A percentile compares a stretch with the other conserved stretches of the same genome.
Conservation (phyloP, 1,139 yeast species). For the Yamadazyma songkhlaensis region DNA sequence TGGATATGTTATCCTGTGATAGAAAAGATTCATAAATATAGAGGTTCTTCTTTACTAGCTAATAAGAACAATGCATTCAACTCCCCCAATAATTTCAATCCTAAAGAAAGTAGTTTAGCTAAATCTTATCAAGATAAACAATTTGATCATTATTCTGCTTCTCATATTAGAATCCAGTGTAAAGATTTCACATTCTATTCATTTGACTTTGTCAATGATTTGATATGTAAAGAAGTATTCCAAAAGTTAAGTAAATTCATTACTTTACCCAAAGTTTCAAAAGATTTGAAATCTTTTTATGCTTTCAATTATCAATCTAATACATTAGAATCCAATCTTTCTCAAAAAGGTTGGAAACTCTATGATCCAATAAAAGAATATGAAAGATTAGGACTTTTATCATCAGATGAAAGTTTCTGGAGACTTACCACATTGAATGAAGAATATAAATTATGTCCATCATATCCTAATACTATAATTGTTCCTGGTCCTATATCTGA, state of each 20-base stretch:
- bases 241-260: conserved; percentile 69
- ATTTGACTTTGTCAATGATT: conserved; percentile 64
- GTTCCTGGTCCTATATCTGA: conserved; percentile 80
- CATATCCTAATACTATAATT: conserved; percentile 68
- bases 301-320: conserved; percentile 51
- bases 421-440: conserved; percentile 63
- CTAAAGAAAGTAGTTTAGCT: conserved; percentile 14
- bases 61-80: conserved; percentile 9
- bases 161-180: conserved; percentile 66
- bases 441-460: conserved; percentile 65
- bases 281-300: conserved; percentile 42
- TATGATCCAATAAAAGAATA: conserved; percentile 68
- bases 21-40: conserved; percentile 58
- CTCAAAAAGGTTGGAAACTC: conserved; percentile 66
- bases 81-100: conserved; percentile 5
- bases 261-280: conserved; percentile 29
- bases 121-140: conserved; percentile 14
- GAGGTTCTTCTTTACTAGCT: conserved; percentile 45
- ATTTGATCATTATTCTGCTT: conserved; percentile 47
- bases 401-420: conserved; percentile 46
- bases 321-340: conserved; percentile 59
- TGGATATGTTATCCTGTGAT: conserved; percentile 95
- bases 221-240: conserved; percentile 66
- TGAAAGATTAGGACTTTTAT: conserved; percentile 53
- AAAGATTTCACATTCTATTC: conserved; percentile 87